Evolutionary conservation across 371 early-diverging fungal genomes (phyloP).

Genomic region (Sporodiniella umbellata): DNA sequence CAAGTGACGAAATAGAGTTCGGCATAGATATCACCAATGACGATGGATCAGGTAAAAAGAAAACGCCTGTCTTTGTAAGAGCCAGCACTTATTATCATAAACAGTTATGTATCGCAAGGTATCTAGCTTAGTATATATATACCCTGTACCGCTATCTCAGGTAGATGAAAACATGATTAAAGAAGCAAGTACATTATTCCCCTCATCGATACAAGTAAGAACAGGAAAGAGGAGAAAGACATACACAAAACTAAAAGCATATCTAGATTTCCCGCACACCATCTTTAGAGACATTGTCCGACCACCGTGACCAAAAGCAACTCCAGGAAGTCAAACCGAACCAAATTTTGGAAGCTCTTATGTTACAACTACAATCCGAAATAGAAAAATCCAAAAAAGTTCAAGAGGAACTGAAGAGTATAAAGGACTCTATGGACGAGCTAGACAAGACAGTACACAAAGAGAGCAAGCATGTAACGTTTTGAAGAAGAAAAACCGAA

Average conservation of each 20-base stretch:
- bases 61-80: neutral
- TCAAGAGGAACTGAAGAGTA: slow-evolving; percentile 24
- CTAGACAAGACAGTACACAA: slow-evolving; percentile 18
- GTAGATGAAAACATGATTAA: slow-evolving; percentile 28
- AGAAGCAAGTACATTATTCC: slow-evolving; percentile 6
- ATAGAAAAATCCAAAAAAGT: slow-evolving; percentile 34
- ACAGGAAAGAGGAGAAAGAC: neutral
- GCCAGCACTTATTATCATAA: neutral
- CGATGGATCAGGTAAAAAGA: slow-evolving; percentile 44
- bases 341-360: slow-evolving; percentile 25
- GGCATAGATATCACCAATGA: slow-evolving; percentile 85
- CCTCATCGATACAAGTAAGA: neutral
- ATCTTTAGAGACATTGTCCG: slow-evolving; percentile 3
- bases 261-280: slow-evolving; percentile 1
- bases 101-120: slow-evolving; percentile 72
- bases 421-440: slow-evolving; percentile 23
- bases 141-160: slow-evolving; percentile 35
- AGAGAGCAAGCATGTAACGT: slow-evolving; percentile 10
- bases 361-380: slow-evolving; percentile 35
- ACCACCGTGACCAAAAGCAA: slow-evolving; percentile 1
- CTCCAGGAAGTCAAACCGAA: neutral
- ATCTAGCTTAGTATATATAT: slow-evolving; percentile 53
- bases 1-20: slow-evolving; percentile 76
- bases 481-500: neutral
- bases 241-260: neutral